These are phyloP conservation scores for Neophaeococcomyces aloes DNA, from an alignment of 2,329 filamentous ascomycete genomes.

Conservation along the genomic window DNA sequence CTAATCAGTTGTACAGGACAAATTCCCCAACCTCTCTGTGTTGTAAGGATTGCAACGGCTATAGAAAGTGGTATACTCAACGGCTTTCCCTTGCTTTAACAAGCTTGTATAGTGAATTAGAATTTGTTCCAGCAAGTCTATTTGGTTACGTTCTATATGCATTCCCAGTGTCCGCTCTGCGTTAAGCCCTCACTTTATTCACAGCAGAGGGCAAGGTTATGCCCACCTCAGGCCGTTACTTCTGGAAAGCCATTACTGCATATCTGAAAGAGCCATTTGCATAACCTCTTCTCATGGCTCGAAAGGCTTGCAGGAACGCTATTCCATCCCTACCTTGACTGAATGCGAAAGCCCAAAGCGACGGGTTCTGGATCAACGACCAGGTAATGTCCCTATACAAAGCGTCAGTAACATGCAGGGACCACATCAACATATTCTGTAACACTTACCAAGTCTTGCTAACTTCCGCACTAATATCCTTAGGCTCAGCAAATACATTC, in stretches of 20 bases:
- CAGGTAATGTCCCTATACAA: constrained; percentile 51
- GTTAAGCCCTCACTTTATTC: background rate
- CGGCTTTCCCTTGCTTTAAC: constrained; percentile 5
- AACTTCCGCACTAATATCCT: constrained; percentile 46
- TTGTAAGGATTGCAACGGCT: constrained; percentile 48
- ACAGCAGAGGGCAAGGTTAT: no score
- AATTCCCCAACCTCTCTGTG: constrained; percentile 93
- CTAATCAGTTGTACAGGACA: constrained; percentile 55
- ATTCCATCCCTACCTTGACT: constrained; percentile 51
- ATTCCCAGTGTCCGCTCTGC: background rate
- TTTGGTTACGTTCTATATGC: background rate
- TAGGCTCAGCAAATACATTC: constrained; percentile 35
- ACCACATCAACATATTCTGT: background rate
- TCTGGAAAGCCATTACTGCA: constrained; percentile 48
- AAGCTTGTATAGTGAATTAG: constrained; percentile 21
- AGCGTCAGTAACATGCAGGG: background rate
- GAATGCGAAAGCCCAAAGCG: constrained; percentile 51
- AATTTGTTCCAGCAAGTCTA: constrained; percentile 8
- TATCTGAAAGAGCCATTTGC: constrained; percentile 50
- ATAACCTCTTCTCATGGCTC: constrained; percentile 51
- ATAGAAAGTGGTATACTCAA: constrained; percentile 1
- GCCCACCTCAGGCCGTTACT: constrained; percentile 20
- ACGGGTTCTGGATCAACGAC: constrained; percentile 49
- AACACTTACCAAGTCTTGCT: constrained; percentile 47
- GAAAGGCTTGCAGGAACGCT: constrained; percentile 51